phyloP scores from a whole-genome alignment of 805 yeast genomes.

The Kuraishia borneana region DNA sequence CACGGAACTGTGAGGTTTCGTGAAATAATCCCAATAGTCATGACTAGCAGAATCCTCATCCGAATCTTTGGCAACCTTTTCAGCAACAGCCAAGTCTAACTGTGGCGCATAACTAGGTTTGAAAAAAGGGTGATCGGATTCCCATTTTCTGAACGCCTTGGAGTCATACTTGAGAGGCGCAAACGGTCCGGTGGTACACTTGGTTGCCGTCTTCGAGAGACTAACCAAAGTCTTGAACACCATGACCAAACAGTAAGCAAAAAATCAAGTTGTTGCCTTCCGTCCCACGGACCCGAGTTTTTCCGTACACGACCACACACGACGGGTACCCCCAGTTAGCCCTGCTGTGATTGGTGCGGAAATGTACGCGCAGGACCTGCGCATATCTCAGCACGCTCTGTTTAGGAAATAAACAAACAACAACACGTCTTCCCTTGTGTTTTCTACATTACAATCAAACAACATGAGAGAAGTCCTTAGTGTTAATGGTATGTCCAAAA shows the following conservation, averaged over 20 bases:
- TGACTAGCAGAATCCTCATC: constrained; percentile 3
- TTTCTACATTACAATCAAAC: not conserved
- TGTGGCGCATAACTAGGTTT: constrained; percentile 21
- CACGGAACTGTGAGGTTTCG: not conserved
- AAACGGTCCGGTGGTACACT: constrained; percentile 4
- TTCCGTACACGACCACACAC: not conserved
- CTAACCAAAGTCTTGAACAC: constrained; percentile 18
- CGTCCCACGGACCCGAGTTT: too few species aligned
- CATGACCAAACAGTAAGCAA: constrained; percentile 6
- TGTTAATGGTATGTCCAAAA: constrained; percentile 6
- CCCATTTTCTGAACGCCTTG: constrained; percentile 3
- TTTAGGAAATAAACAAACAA: not conserved
- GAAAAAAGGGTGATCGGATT: constrained; percentile 18
- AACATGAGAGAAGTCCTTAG: constrained; percentile 9
- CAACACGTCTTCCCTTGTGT: not conserved
- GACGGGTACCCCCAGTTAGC: not conserved
- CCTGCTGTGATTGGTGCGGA: not conserved
- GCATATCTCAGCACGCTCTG: not conserved
- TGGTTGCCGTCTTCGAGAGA: constrained; percentile 12
- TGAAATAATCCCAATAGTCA: not conserved
- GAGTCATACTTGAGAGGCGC: constrained; percentile 6
- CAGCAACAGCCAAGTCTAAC: constrained; percentile 14
- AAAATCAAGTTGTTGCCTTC: too few species aligned
- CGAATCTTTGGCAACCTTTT: constrained; percentile 15
- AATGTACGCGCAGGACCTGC: not conserved